Evolutionary conservation across 805 yeast species (phyloP), one percentile per base, ranked within the genome.

Genomic region (Torulaspora quercuum): DNA sequence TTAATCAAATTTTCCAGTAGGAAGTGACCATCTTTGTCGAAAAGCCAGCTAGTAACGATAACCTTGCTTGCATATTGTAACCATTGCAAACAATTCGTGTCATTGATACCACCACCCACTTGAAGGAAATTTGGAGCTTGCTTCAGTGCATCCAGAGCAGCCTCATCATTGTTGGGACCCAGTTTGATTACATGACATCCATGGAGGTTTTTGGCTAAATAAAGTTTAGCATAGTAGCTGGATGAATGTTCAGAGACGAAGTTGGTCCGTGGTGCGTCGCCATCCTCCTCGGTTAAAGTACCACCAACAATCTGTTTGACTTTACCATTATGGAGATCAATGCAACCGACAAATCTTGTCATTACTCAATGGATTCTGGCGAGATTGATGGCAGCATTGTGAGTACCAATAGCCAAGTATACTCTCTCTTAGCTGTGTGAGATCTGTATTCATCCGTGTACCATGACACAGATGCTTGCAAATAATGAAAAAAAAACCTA

Each of bases 251-350:
- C 63, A 2, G 95, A 78, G 4, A 89, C 84, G 55, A 84, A 89
- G 59, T 92, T 92, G 5, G 92, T 84, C 16, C 73, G 60, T 6
- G 77, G 67, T 0, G 53, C 43, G 9, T 68, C 74, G 4, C 62
- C 55, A 7, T 61, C 61, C 6, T 60, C 53, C n/a, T 60, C 61
- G 0, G 72, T 69, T 13, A 92, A 67, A 0, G 96, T 83, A 0
- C 96, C 95, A 5, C 98, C 99, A 1, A 92, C 97, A 36, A 92
- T 92, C 59, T 92, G 98, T 55, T 92, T 92, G 43, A 92, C 98
- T 49, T 85, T 82, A 2, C 98, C 98, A 6, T 82, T 75, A 61
- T 92, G 99, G 41, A 92, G 79, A 57, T 92, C 98, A 24, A 92
- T 90, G 55, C 99, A 92, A 1, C 97, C 97, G 52, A 89, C 76